Evolutionary conservation across 257 asterid species (phyloP).

Genomic region (Nicotiana undulata): DNA sequence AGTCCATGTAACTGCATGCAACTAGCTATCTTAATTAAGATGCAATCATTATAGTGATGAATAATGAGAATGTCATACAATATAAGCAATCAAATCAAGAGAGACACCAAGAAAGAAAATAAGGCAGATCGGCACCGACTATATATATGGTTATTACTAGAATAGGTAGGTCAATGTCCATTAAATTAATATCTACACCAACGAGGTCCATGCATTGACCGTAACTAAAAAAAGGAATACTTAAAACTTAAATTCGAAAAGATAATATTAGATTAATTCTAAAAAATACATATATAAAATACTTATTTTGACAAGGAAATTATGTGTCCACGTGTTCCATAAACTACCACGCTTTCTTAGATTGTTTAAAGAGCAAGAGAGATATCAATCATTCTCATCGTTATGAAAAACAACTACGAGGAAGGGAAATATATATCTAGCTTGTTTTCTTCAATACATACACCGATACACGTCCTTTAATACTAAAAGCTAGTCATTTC

Average conservation of each 20-base stretch:
- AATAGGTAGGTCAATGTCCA: background rate
- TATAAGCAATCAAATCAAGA: background rate
- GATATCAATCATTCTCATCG: too few relatives aligned
- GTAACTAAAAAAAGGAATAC: background rate
- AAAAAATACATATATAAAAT: too few relatives aligned
- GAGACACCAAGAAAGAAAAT: too few relatives aligned
- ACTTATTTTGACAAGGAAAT: accelerated
- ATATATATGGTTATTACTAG: background rate
- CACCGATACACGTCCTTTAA: background rate
- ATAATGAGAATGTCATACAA: background rate
- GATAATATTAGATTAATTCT: too few relatives aligned
- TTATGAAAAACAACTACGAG: too few relatives aligned
- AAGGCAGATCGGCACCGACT: background rate
- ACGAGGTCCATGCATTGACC: background rate
- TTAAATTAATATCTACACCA: background rate
- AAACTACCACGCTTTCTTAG: too few relatives aligned
- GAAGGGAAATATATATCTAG: too few relatives aligned
- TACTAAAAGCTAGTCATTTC: background rate
- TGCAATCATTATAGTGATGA: background rate
- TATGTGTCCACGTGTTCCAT: too few relatives aligned
- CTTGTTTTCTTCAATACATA: background rate
- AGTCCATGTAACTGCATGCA: background rate
- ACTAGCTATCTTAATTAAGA: background rate
- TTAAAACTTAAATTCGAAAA: background rate
- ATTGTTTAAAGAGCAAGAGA: too few relatives aligned